Evolutionary conservation across 371 early-diverging fungal species (phyloP), one percentile per base, ranked within the genome.

Genomic region (Mucor velutinosus): DNA sequence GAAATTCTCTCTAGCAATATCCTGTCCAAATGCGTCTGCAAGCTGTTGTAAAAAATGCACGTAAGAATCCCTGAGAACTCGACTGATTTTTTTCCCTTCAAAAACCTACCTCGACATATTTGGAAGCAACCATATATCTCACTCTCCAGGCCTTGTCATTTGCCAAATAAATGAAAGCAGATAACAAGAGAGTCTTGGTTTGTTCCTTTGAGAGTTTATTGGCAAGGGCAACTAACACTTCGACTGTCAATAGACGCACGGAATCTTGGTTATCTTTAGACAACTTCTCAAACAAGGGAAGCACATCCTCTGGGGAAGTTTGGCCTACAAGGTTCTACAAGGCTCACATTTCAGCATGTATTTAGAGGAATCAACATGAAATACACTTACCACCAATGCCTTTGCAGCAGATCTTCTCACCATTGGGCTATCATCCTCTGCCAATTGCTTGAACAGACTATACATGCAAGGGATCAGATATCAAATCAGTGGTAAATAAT

Each of bases 101-200:
- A 1, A 33, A 30, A 35, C 21, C 72, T 85, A 94, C 94, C 86
- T 91, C 86, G 49, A 93, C 95, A 83, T 96, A 96, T 84, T 97
- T 95, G 62, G 97, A 95, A 4, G 98, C 98, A 79, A 97, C 91
- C 95, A 97, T 97, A 76, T 97, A 99, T 56, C 98, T 87, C 39
- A 99, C 98, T 71, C 99, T 89, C 99, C 99, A 99, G 57, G 95
- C 94, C 76, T 94, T 96, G 82, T 99, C 99, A 23, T 86, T 80
- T 58, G 92, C 92, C 80, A 97, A 82, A 39, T 80, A 80, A 58
- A 90, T 87, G 58, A 99, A 87, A 43, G 87, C 81, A 64, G 87
- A 86, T 53, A 94, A 77, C 64, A 97, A 80, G 66, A 90, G 86
- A 37, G 86, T 80, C 76, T 89, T 91, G 72, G 81, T 86, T 77